Conservation (phyloP, 2,329 filamentous ascomycete genomes). For the Diplodia seriata region DNA sequence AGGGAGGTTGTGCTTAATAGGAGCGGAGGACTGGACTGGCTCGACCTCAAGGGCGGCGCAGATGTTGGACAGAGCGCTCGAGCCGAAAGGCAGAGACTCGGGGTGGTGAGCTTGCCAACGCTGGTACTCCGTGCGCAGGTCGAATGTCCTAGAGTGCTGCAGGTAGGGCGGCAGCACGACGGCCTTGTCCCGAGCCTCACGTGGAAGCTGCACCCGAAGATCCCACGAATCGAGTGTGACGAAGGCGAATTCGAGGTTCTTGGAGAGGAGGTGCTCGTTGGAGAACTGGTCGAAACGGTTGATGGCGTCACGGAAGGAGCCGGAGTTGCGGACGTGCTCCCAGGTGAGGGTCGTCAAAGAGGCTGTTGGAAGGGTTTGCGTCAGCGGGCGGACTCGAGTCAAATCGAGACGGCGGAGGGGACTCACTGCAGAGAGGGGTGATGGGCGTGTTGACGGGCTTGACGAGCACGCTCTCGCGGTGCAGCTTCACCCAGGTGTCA, state of each 20-base stretch:
- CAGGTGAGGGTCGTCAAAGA: conserved; percentile 97
- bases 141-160: conserved; percentile 96
- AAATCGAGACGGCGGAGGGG: conserved; percentile 24
- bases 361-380: conserved; percentile 63
- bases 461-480: conserved; percentile 94
- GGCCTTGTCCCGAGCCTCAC: conserved; percentile 96
- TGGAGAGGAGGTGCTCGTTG: conserved; percentile 85
- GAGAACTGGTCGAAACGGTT: conserved; percentile 94
- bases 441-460: conserved; percentile 99
- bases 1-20: conserved; percentile 97
- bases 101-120: conserved; percentile 98
- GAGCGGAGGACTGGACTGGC: conserved; percentile 94
- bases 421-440: conserved; percentile 96
- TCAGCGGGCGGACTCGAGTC: conserved; percentile 20
- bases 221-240: conserved; percentile 99
- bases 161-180: conserved; percentile 96
- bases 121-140: conserved; percentile 96
- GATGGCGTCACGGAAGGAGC: conserved; percentile 95
- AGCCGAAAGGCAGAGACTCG: conserved; percentile 94
- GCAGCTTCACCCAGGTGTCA: conserved; percentile 67
- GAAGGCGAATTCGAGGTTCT: conserved; percentile 96
- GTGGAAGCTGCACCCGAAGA: conserved; percentile 93
- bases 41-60: conserved; percentile 98
- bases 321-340: conserved; percentile 98
- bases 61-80: conserved; percentile 94